Conservation (phyloP, 2,329 filamentous ascomycete genomes). For the Fusarium sp. region DNA sequence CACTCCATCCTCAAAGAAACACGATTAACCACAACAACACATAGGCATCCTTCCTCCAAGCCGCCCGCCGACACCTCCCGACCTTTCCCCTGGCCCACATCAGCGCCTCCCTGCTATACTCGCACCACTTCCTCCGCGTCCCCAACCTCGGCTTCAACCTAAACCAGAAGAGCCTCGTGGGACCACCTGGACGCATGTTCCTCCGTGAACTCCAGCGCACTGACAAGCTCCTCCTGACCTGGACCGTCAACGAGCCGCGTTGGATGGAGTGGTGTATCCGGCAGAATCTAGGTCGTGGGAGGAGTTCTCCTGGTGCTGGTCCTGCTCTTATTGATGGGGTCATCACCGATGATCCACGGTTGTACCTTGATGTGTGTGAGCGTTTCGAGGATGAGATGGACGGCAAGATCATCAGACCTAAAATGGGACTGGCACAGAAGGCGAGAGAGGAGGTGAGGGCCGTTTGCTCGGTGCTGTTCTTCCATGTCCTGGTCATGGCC, state of each 20-base stretch:
- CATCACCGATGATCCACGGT: constrained; percentile 81
- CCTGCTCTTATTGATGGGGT: constrained; percentile 71
- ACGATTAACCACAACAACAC: background rate
- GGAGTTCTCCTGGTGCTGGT: constrained; percentile 4
- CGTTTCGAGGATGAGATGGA: constrained; percentile 49
- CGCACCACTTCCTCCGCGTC: constrained; percentile 70
- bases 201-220: constrained; percentile 61
- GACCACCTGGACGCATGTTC: constrained; percentile 72
- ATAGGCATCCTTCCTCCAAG: constrained; percentile 71
- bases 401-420: constrained; percentile 27
- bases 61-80: constrained; percentile 68
- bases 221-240: constrained; percentile 71
- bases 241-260: constrained; percentile 83
- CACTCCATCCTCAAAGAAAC: background rate
- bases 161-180: constrained; percentile 71
- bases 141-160: constrained; percentile 81
- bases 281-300: constrained; percentile 50
- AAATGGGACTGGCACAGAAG: constrained; percentile 21
- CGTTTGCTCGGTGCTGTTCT: constrained; percentile 29
- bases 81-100: constrained; percentile 72
- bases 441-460: constrained; percentile 26
- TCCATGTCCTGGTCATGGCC: constrained; percentile 37
- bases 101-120: constrained; percentile 70
- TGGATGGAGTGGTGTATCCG: constrained; percentile 83
- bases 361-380: constrained; percentile 68